phyloP scores from a whole-genome alignment of 495 filamentous ascomycete genomes.

The Hypoxylon fuscum region DNA sequence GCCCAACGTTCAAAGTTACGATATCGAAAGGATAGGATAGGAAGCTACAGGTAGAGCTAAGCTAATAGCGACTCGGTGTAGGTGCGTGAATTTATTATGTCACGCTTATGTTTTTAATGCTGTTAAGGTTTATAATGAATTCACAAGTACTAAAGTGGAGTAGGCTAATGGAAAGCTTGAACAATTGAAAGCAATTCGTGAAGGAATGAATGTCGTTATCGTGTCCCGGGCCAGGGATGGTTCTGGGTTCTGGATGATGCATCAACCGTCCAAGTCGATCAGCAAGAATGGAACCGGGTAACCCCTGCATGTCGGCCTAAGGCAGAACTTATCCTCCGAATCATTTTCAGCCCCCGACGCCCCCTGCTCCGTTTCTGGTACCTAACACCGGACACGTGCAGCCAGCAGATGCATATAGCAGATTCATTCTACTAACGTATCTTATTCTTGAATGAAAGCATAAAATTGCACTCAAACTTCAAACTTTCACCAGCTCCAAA shows the following conservation, averaged over 20 bases:
- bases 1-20: constrained; percentile 10
- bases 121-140: too few species aligned
- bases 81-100: constrained; percentile 11
- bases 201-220: constrained; percentile 28
- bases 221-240: constrained; percentile 25
- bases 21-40: constrained; percentile 15
- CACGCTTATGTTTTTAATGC: neutral
- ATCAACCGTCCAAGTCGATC: constrained; percentile 26
- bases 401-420: constrained; percentile 4
- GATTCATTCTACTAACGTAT: too few species aligned
- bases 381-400: neutral
- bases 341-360: constrained; percentile 7
- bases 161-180: constrained; percentile 3
- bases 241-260: constrained; percentile 24
- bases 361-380: neutral
- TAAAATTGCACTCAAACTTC: too few species aligned
- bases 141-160: neutral
- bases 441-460: too few species aligned
- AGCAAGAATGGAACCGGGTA: constrained; percentile 1
- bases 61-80: neutral
- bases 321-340: constrained; percentile 19
- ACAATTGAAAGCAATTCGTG: constrained; percentile 20
- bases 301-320: constrained; percentile 24
- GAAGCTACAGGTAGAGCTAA: constrained; percentile 1
- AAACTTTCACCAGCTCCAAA: too few species aligned